Percentiles rank a stretch among this genome's conserved stretches.
phyloP scores from a whole-genome alignment of 495 filamentous ascomycete species.

The Penicillium psychrofluorescens region DNA sequence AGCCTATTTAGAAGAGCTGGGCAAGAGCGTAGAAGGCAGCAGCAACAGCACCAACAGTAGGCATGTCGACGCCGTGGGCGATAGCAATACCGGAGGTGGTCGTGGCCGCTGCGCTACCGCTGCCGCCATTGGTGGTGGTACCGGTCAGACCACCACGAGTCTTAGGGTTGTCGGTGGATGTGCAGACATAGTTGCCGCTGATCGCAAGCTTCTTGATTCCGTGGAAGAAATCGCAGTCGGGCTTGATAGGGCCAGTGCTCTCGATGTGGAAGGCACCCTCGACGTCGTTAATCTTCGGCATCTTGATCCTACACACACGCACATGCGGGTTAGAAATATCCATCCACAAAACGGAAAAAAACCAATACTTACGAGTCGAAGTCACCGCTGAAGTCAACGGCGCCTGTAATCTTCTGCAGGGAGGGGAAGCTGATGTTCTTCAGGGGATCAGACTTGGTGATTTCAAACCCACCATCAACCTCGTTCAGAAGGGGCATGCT shows the following conservation, averaged over 20 bases:
- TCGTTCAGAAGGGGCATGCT: constrained; percentile 57
- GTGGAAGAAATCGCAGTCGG: constrained; percentile 47
- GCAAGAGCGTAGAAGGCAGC: constrained; percentile 37
- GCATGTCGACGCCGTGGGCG: constrained; percentile 31
- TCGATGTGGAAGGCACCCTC: constrained; percentile 82
- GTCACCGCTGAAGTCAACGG: constrained; percentile 81
- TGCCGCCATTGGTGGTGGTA: constrained; percentile 26
- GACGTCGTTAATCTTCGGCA: constrained; percentile 67
- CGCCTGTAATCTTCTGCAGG: constrained; percentile 69
- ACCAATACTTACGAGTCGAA: constrained; percentile 64
- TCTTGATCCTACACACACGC: constrained; percentile 47
- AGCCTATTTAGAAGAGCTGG: constrained; percentile 32
- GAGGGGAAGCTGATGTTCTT: constrained; percentile 57
- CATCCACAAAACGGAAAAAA: not conserved
- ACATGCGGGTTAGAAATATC: constrained; percentile 6
- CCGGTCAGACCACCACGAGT: constrained; percentile 33
- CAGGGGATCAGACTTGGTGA: constrained; percentile 72
- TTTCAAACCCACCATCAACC: constrained; percentile 61
- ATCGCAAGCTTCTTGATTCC: constrained; percentile 28
- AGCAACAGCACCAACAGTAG: constrained; percentile 35
- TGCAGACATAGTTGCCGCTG: constrained; percentile 57
- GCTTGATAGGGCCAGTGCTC: constrained; percentile 28
- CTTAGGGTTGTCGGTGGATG: constrained; percentile 30
- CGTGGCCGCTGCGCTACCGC: constrained; percentile 19
- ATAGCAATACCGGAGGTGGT: constrained; percentile 35